Percentiles rank a stretch among this genome's conserved stretches.
Conservation (phyloP, 2,329 filamentous ascomycete genomes). For the Hypoxylon sp. region DNA sequence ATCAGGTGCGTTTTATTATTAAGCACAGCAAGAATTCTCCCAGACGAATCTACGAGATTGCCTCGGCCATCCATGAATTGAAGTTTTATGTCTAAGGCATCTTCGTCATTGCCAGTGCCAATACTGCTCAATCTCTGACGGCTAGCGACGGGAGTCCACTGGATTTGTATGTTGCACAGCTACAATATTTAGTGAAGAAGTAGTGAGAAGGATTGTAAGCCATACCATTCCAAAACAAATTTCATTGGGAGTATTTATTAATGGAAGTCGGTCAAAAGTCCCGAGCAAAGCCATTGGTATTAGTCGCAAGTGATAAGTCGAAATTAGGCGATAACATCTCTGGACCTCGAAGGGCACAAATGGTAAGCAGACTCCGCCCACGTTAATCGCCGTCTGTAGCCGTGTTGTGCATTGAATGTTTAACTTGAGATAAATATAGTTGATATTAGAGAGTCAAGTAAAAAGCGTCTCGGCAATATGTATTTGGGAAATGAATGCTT, state of each 20-base stretch:
- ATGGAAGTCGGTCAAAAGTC: background rate
- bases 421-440: no score
- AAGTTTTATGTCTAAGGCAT: slow-evolving; percentile 8
- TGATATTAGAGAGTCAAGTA: no score
- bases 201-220: background rate
- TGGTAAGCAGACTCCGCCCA: background rate
- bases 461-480: no score
- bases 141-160: slow-evolving; percentile 7
- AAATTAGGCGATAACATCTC: background rate
- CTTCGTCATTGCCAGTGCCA: background rate
- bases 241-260: background rate
- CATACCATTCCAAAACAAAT: slow-evolving; percentile 43
- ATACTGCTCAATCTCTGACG: background rate
- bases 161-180: slow-evolving; percentile 28
- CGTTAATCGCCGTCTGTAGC: background rate
- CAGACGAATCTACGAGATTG: slow-evolving; percentile 9
- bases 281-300: background rate
- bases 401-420: background rate
- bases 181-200: slow-evolving; percentile 12
- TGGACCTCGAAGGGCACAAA: background rate
- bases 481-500: no score
- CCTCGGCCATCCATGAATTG: slow-evolving; percentile 9
- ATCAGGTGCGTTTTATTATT: slow-evolving; percentile 20
- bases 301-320: background rate
- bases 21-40: slow-evolving; percentile 6